Conservation (phyloP, 345 rosid species). For the Melaleuca quinquenervia region DNA sequence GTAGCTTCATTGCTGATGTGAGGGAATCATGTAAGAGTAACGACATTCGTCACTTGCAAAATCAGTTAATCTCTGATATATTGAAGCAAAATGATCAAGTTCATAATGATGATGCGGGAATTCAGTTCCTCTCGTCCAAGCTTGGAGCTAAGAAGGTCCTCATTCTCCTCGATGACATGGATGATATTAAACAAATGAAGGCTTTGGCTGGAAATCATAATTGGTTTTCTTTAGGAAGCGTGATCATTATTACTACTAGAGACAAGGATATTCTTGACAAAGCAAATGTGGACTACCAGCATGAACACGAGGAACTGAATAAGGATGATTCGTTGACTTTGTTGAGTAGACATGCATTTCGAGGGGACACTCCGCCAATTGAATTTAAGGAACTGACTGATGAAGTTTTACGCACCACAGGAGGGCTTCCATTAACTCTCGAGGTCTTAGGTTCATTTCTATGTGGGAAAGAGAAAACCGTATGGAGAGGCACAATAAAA, state of each 20-base stretch:
- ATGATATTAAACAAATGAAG: not conserved
- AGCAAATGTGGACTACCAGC: not conserved
- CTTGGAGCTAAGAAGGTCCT: slow-evolving; percentile 7
- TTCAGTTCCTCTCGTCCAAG: not conserved
- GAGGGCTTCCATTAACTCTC: not conserved
- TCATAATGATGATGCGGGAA: not conserved
- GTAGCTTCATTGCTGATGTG: not conserved
- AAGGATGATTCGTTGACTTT: not conserved
- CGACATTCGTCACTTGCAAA: not conserved
- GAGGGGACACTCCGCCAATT: not conserved
- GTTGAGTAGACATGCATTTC: not conserved
- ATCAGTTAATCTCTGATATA: not conserved
- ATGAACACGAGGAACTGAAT: not conserved
- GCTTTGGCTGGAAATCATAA: not conserved
- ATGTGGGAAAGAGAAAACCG: not conserved
- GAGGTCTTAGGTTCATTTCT: not conserved
- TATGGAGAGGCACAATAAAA: not conserved
- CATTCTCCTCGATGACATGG: not conserved
- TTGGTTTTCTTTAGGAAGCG: not conserved
- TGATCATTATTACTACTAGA: not conserved
- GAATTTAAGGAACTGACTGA: not conserved
- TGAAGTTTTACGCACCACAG: not conserved
- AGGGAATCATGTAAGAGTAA: no score
- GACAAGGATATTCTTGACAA: not conserved
- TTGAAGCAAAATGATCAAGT: not conserved